These are phyloP conservation scores for Fusarium sulawesiense DNA, from an alignment of 2,329 filamentous ascomycete species.

Conservation along the genomic window DNA sequence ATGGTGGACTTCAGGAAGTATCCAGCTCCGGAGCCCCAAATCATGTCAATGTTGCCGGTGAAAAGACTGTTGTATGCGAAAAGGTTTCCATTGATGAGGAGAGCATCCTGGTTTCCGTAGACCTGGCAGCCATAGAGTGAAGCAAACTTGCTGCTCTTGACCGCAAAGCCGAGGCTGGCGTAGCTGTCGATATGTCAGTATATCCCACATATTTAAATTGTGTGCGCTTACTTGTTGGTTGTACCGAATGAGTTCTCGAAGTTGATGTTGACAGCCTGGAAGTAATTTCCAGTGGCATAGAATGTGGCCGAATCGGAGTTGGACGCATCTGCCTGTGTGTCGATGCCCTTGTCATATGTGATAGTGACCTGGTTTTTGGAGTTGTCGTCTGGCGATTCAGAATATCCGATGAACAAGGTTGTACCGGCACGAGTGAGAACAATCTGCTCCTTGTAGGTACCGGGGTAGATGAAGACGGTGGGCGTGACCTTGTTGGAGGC, in stretches of 20 bases:
- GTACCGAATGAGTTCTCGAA: conserved; percentile 42
- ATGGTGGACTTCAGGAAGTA: conserved; percentile 56
- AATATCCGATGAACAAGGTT: conserved; percentile 40
- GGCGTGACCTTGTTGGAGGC: conserved; percentile 43
- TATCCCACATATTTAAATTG: rapidly evolving
- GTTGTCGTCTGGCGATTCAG: conserved; percentile 42
- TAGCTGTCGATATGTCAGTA: conserved; percentile 45
- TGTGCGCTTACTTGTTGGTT: conserved; percentile 23
- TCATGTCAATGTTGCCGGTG: conserved; percentile 62
- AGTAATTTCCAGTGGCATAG: conserved; percentile 41
- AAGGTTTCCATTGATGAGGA: conserved; percentile 60
- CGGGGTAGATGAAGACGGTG: conserved; percentile 42
- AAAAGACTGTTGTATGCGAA: conserved; percentile 59
- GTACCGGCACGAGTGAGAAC: conserved; percentile 29
- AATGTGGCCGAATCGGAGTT: conserved; percentile 44
- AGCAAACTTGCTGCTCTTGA: conserved; percentile 51
- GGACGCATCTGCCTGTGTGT: conserved; percentile 38
- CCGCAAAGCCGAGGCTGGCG: conserved; percentile 59
- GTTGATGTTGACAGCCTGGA: conserved; percentile 44
- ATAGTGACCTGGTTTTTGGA: conserved; percentile 40
- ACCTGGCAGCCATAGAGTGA: conserved; percentile 57
- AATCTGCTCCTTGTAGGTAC: conserved; percentile 41
- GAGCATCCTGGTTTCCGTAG: conserved; percentile 62
- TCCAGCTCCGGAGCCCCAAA: conserved; percentile 55
- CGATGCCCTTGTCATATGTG: conserved; percentile 39